Evolutionary conservation across 78 protist species (phyloP).

Genomic region (Capsaspora owczarzaki): DNA sequence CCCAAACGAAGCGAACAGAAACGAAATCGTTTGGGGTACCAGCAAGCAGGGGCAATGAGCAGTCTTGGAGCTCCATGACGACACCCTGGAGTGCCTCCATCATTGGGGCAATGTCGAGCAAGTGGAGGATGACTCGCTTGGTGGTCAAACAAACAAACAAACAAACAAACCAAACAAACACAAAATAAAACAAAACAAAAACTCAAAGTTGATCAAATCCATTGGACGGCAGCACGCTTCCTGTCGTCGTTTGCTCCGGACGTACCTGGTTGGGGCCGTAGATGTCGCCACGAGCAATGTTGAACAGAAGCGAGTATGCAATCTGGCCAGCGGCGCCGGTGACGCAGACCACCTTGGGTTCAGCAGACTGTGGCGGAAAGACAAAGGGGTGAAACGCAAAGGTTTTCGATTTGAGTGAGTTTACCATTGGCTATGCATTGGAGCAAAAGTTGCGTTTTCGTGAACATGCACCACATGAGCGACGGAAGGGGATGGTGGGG

Average conservation of each 20-base stretch:
- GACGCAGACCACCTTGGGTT: conserved; percentile 47
- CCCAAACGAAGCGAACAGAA: conserved; percentile 11
- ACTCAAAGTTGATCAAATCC: background rate
- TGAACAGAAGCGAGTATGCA: conserved; percentile 61
- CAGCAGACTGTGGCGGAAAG: too few relatives aligned
- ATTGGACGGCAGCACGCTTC: background rate
- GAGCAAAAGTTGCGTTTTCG: too few relatives aligned
- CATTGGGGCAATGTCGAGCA: conserved; percentile 72
- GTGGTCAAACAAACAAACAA: background rate
- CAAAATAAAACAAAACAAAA: background rate
- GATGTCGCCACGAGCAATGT: conserved; percentile 42
- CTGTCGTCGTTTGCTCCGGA: too few relatives aligned
- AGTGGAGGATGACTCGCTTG: conserved; percentile 66
- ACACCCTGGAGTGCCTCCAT: conserved; percentile 44
- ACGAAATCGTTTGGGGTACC: background rate
- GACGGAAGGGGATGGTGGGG: too few relatives aligned
- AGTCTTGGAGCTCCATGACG: conserved; percentile 56
- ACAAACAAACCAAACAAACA: background rate
- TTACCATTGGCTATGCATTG: too few relatives aligned
- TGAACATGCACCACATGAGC: too few relatives aligned
- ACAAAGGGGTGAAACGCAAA: too few relatives aligned
- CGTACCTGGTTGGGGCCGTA: conserved; percentile 24
- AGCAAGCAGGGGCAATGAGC: conserved; percentile 25
- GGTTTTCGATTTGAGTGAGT: too few relatives aligned
- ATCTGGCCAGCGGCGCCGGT: conserved; percentile 95